A percentile compares a stretch with the other conserved stretches of the same genome.
These are phyloP conservation scores for Endoconidiophora laricicola DNA, from an alignment of 2,329 filamentous ascomycete species.

Conservation along the genomic window DNA sequence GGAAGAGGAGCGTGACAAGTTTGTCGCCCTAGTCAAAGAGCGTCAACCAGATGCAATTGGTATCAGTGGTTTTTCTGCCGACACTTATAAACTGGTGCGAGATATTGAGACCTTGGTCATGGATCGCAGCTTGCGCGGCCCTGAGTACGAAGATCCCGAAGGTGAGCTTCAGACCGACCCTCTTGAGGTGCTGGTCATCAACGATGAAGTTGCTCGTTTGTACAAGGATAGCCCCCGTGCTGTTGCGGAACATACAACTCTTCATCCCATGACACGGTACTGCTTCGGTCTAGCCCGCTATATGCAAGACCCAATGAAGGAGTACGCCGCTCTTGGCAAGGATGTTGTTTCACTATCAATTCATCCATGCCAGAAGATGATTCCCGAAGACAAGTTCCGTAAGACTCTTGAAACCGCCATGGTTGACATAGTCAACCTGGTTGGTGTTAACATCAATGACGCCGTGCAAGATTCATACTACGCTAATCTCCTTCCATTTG, in stretches of 20 bases:
- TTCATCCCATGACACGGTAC: constrained; percentile 68
- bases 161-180: constrained; percentile 59
- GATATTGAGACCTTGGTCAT: constrained; percentile 65
- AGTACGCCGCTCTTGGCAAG: constrained; percentile 83
- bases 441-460: constrained; percentile 89
- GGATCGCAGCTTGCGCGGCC: constrained; percentile 59
- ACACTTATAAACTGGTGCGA: constrained; percentile 68
- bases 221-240: constrained; percentile 84
- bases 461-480: constrained; percentile 67
- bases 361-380: constrained; percentile 74
- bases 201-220: constrained; percentile 90
- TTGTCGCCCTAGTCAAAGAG: constrained; percentile 64
- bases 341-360: constrained; percentile 78
- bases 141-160: constrained; percentile 69
- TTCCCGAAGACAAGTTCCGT: constrained; percentile 73
- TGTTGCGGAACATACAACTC: constrained; percentile 60
- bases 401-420: constrained; percentile 87
- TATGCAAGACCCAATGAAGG: constrained; percentile 87
- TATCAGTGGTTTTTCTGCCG: constrained; percentile 74
- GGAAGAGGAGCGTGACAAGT: constrained; percentile 48
- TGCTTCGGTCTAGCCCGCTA: constrained; percentile 81
- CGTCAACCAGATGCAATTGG: constrained; percentile 80
- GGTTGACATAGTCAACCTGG: constrained; percentile 96
- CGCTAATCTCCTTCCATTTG: constrained; percentile 75
- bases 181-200: constrained; percentile 78